These are phyloP conservation scores for Colletotrichum karsti DNA, from an alignment of 2,329 filamentous ascomycete species.

Conservation along the genomic window DNA sequence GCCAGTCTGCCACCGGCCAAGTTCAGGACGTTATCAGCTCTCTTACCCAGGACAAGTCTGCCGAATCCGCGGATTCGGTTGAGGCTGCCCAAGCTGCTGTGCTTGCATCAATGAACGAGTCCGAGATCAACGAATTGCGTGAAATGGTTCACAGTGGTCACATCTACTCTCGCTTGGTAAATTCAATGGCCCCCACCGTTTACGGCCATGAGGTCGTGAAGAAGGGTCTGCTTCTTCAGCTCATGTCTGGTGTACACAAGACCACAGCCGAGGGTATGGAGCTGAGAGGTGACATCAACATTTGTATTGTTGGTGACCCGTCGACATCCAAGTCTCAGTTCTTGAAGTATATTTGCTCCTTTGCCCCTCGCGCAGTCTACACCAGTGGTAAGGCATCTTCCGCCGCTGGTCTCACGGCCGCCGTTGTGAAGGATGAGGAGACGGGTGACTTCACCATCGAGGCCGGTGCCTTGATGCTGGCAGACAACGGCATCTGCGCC, in stretches of 20 bases:
- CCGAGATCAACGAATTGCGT: conserved; percentile 91
- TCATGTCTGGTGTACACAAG: conserved; percentile 96
- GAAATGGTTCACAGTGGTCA: conserved; percentile 95
- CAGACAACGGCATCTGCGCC: conserved; percentile 95
- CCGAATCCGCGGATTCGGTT: conserved; percentile 64
- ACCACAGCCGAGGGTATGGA: conserved; percentile 93
- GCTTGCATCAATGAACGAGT: conserved; percentile 82
- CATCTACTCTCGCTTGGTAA: conserved; percentile 91
- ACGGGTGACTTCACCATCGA: conserved; percentile 99
- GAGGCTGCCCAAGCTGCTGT: conserved; percentile 90
- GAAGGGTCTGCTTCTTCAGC: conserved; percentile 91
- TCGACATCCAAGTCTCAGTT: conserved; percentile 98
- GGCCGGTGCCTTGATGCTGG: conserved; percentile 96
- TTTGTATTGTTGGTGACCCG: conserved; percentile 96
- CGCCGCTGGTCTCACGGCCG: conserved; percentile 94
- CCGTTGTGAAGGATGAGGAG: conserved; percentile 97
- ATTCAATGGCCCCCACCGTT: conserved; percentile 95
- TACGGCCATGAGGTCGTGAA: conserved; percentile 98
- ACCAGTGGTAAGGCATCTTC: conserved; percentile 98
- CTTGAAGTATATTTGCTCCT: conserved; percentile 95
- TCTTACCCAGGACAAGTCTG: conserved; percentile 67
- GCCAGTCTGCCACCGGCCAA: conserved; percentile 77
- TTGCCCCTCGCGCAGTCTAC: conserved; percentile 96
- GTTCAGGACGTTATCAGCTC: conserved; percentile 86
- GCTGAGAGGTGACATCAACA: conserved; percentile 96